Percentiles rank a stretch among this genome's conserved stretches.
These are phyloP conservation scores for Camellia oleifera DNA, from an alignment of 179 eudicot species.

Conservation along the genomic window DNA sequence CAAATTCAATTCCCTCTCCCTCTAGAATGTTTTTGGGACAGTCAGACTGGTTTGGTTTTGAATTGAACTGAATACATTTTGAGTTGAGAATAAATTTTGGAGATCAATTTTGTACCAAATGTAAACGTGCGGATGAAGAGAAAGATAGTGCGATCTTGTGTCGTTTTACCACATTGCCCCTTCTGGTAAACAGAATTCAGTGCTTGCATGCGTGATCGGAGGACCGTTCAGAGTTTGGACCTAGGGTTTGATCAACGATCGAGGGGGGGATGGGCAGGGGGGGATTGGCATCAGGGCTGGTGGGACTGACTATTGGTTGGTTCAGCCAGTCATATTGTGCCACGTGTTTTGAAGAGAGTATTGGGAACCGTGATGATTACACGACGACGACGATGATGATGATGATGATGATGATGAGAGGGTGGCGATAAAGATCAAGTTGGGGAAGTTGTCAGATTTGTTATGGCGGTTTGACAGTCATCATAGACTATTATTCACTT, in stretches of 20 bases:
- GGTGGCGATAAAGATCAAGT: not conserved
- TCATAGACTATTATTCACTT: no score
- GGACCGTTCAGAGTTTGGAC: not conserved
- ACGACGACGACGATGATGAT: no score
- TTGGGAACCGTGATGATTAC: slow-evolving; percentile 12
- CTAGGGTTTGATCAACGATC: not conserved
- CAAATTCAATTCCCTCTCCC: not conserved
- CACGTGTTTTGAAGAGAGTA: not conserved
- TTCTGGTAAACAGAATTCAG: not conserved
- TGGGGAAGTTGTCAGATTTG: not conserved
- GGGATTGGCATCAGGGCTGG: no score
- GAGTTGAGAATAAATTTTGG: not conserved
- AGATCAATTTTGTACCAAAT: not conserved
- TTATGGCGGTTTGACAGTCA: not conserved
- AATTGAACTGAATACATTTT: not conserved
- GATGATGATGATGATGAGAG: not conserved
- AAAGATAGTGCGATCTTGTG: not conserved
- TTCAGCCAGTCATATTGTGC: not conserved
- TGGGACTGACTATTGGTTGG: not conserved
- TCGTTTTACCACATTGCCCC: slow-evolving; percentile 7
- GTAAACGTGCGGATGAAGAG: slow-evolving; percentile 9
- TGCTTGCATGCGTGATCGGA: not conserved
- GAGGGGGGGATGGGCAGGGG: no score
- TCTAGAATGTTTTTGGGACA: slow-evolving; percentile 3
- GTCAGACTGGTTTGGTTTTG: not conserved